Evolutionary conservation across 805 yeast genomes (phyloP), one percentile per base, ranked within the genome.

Genomic region (Lipomyces yamanashiensis): DNA sequence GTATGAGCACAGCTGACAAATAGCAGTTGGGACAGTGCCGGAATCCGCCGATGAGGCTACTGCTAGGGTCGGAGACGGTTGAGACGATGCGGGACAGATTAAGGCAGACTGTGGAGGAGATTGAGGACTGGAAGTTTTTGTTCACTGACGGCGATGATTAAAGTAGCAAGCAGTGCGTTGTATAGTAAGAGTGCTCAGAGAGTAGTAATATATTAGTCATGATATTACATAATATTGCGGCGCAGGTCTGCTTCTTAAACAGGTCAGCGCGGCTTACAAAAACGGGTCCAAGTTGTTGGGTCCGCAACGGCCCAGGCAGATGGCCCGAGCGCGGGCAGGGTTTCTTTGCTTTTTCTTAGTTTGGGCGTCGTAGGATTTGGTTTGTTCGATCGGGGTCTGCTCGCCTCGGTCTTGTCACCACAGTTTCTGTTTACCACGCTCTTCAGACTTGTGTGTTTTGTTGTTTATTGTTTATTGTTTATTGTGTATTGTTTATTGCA

Each of bases 61-160:
- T 70, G 50, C 55, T 68, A 4, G 74, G 76, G 7, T 41, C 70
- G n/a, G 71, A 71, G 45, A 72, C 75, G 10, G 66, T 68, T 8
- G 67, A 66, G 33, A 66, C 64, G 17, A 65, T 71, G 59, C 68
- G 67, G n/a, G 73, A 74, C 54, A 70, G 73, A 67, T 60, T 75
- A 58, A 63, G 78, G 39, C 65, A 70, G 48, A 64, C 57, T 28
- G 71, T 71, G 17, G 78, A 75, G 64, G 78, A 75, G 58, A 70
- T 74, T n/a, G 78, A 75, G 63, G 78, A 75, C 54, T 75, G 78
- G 78, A 74, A 73, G 70, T 75, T 69, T 66, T 49, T 75, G 50
- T 74, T 61, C 64, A 74, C 68, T 41, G 64, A 52, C 41, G 70
- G 61, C 28, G 65, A 53, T 4, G 45, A 41, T 36, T 45, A 52